Evolutionary conservation across 257 asterid species (phyloP).

Genomic region (Nicotiana tabacum): DNA sequence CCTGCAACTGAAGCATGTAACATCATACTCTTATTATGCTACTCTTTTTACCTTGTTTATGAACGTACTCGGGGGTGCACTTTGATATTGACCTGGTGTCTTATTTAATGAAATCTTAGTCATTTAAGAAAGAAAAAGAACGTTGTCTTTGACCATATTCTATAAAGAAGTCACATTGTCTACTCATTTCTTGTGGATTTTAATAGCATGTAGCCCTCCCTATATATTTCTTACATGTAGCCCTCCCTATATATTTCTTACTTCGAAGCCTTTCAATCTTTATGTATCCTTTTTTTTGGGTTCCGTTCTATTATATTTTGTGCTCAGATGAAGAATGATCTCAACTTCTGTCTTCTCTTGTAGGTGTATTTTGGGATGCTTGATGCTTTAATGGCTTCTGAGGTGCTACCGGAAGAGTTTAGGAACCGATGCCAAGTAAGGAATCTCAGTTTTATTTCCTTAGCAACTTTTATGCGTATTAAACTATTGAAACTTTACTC

Average conservation of each 20-base stretch:
- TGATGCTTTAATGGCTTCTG: slow-evolving; percentile 90
- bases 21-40: not conserved
- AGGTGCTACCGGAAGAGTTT: slow-evolving; percentile 87
- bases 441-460: not conserved
- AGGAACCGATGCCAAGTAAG: slow-evolving; percentile 76
- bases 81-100: not conserved
- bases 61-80: not conserved
- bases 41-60: not conserved
- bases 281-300: not conserved
- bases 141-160: not conserved
- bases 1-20: not conserved
- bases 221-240: not conserved
- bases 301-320: not conserved
- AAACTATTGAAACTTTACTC: not conserved
- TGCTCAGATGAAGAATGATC: not conserved
- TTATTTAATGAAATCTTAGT: not conserved
- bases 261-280: not conserved
- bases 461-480: not conserved
- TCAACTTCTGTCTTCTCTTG: slow-evolving; percentile 1
- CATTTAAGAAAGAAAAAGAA: not conserved
- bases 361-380: slow-evolving; percentile 97
- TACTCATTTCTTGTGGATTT: not conserved
- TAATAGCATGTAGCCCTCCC: not conserved
- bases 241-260: no score
- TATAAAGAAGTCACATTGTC: not conserved